phyloP scores from a whole-genome alignment of 129 eudicot genomes.

The Solidago caesia region DNA sequence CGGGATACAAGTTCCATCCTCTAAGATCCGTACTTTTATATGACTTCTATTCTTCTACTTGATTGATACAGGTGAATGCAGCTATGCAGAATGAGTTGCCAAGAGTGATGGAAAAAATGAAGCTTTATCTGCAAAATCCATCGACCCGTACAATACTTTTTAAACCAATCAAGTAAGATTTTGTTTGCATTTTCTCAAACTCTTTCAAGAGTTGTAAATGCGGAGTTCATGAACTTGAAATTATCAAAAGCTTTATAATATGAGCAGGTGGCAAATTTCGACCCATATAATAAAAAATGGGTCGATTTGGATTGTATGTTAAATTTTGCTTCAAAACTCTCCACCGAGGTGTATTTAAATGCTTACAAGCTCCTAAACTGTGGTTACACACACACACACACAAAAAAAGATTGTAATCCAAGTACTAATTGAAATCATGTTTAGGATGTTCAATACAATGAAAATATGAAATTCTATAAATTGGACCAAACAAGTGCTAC shows the following conservation, averaged over 20 bases:
- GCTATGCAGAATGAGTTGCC: conserved; percentile 84
- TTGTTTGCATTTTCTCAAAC: background rate
- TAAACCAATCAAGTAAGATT: conserved; percentile 87
- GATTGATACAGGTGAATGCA: conserved; percentile 56
- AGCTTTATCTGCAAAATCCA: conserved; percentile 89
- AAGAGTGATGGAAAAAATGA: conserved; percentile 73
- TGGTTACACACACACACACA: no score
- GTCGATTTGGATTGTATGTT: background rate
- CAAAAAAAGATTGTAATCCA: no score
- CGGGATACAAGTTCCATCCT: background rate
- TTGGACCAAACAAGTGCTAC: no score
- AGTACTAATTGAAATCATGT: no score
- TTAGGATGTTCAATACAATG: no score
- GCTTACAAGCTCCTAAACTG: background rate
- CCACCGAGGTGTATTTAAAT: background rate
- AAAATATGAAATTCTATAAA: no score
- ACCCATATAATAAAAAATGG: background rate
- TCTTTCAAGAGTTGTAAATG: background rate
- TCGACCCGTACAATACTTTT: conserved; percentile 91
- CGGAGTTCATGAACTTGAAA: conserved; percentile 4
- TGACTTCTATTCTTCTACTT: background rate
- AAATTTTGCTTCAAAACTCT: background rate
- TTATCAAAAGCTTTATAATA: background rate
- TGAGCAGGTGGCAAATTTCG: background rate
- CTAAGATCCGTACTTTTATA: background rate